Percentiles rank a stretch among this genome's conserved stretches.
Evolutionary conservation across 2,329 filamentous ascomycete species (phyloP).

Genomic region (Nemania serpens): DNA sequence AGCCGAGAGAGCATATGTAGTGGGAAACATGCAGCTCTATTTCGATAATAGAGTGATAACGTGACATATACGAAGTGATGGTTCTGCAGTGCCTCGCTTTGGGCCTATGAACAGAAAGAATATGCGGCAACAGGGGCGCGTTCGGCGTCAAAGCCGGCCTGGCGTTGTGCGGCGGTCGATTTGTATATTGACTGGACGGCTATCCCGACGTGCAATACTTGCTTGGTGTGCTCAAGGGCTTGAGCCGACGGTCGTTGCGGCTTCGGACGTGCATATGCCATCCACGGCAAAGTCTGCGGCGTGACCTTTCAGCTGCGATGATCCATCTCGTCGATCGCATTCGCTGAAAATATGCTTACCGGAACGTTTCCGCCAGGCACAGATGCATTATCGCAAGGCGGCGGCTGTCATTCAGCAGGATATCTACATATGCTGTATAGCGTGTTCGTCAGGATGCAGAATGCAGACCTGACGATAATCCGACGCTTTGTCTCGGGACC

Average conservation of each 20-base stretch:
- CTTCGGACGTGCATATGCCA: slow-evolving; percentile 15
- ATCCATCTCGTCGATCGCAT: slow-evolving; percentile 8
- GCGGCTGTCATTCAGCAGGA: slow-evolving; percentile 2
- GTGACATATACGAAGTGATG: slow-evolving; percentile 32
- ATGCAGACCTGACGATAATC: neutral
- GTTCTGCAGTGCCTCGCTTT: slow-evolving; percentile 22
- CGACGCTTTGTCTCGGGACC: neutral
- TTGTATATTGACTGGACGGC: slow-evolving; percentile 23
- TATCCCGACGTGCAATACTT: slow-evolving; percentile 23
- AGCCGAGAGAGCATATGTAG: slow-evolving; percentile 22
- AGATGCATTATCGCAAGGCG: slow-evolving; percentile 4
- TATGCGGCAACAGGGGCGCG: slow-evolving; percentile 21
- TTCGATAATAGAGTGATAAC: slow-evolving; percentile 27
- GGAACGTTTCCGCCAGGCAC: slow-evolving; percentile 19
- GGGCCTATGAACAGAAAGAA: slow-evolving; percentile 22
- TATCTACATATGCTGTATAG: neutral
- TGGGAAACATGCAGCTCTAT: slow-evolving; percentile 13
- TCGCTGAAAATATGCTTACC: slow-evolving; percentile 4
- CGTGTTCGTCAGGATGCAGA: neutral
- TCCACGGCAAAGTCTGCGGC: slow-evolving; percentile 6
- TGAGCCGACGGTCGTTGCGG: slow-evolving; percentile 19
- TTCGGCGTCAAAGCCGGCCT: slow-evolving; percentile 25
- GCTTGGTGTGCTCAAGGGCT: neutral
- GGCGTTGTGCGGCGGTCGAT: slow-evolving; percentile 20
- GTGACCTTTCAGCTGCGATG: slow-evolving; percentile 18